A percentile compares a stretch with the other conserved stretches of the same genome.
These are phyloP conservation scores for Luvunga scandens DNA, from an alignment of 345 rosid species.

Conservation along the genomic window DNA sequence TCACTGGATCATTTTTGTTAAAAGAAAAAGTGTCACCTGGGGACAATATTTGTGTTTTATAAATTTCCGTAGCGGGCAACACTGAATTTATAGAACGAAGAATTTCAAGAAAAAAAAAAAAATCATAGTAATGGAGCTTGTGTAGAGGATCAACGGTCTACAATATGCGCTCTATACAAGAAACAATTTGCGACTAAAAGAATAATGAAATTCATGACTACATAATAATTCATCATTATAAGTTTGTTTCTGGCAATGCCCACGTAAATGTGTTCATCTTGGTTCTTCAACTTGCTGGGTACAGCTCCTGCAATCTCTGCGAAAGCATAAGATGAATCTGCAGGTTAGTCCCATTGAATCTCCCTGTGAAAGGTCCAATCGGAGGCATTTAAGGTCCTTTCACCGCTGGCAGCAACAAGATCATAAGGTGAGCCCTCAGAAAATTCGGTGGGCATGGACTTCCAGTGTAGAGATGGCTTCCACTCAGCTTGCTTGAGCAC, in stretches of 20 bases:
- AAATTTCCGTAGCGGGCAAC: not conserved
- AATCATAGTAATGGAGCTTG: too few species aligned
- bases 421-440: constrained; percentile 69
- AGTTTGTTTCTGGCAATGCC: not conserved
- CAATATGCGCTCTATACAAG: not conserved
- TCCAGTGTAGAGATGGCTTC: constrained; percentile 91
- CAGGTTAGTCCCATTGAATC: constrained; percentile 63
- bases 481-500: constrained; percentile 79
- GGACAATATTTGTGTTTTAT: not conserved
- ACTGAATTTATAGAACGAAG: too few species aligned
- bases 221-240: not conserved
- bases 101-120: too few species aligned
- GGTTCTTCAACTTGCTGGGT: not conserved
- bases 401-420: constrained; percentile 80
- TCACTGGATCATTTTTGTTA: too few species aligned
- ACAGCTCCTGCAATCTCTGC: not conserved
- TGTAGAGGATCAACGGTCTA: not conserved
- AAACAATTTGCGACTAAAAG: not conserved
- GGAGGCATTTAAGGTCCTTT: constrained; percentile 63
- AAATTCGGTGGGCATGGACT: constrained; percentile 83
- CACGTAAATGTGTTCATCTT: not conserved
- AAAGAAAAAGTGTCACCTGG: not conserved
- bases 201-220: not conserved
- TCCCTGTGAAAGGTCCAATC: constrained; percentile 88
- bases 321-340: not conserved